Evolutionary conservation across 1,139 yeast genomes (phyloP), one percentile per base, ranked within the genome.

Genomic region (Suhomyces coccinellae): DNA sequence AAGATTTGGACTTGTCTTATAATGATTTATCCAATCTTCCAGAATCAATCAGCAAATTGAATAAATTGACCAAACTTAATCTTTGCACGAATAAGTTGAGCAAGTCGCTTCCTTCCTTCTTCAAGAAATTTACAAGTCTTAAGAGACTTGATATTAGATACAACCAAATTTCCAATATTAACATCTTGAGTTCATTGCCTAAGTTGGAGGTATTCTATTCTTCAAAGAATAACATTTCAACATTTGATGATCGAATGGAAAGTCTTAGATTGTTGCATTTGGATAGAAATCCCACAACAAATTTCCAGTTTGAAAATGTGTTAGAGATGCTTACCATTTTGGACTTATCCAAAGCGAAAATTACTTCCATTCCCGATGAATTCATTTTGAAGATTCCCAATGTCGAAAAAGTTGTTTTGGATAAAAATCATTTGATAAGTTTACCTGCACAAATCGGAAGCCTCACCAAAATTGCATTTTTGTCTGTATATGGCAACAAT

Each of bases 301-400:
- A 85, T 53, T 76, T 87, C 50, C 79, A 79, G 33, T 82, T 86
- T 54, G 79, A 80, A 24, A 69, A 73, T 38, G 71, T 77, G 35
- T 75, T 86, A 57, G 72, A 75, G 14, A 78, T 80, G 49, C 72
- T 91, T 57, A 85, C 93, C 1, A 82, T 85, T 20, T 71, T 91
- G 46, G 90, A 89, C 51, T 69, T 91, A 40, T 82, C 88, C 9
- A 87, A 86, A 57, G 97, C 96, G 0, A 90, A 88, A 59, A 71
- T 91, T 38, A 82, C 96, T 0, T 75, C 86, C 3, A 71, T 93
- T 37, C 86, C 93, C 1, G 73, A 80, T 3, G 81, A 79, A 28
- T 80, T 89, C 52, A 73, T 89, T 37, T 68, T 75, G 13, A 79
- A 75, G 54, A 73, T 90, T 38, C 80, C 86, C 0, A 79, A 81